A percentile compares a stretch with the other conserved stretches of the same genome.
These are phyloP conservation scores for Plasmopara halstedii DNA, from an alignment of 352 stramenopile genomes.

Conservation along the genomic window DNA sequence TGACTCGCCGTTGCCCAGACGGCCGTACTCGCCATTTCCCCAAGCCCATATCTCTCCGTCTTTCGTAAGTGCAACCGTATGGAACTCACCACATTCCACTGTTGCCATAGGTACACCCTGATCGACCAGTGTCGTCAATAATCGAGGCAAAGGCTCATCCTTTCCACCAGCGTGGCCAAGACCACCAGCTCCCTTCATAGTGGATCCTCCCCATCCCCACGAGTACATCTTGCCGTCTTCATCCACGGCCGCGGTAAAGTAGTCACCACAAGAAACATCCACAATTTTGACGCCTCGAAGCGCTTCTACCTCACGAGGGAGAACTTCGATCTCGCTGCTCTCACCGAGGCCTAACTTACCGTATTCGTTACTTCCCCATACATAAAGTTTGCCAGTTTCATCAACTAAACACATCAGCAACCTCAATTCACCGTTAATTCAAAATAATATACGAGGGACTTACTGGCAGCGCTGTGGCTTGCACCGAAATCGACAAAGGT, in stretches of 20 bases:
- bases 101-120: slow-evolving; percentile 67
- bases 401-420: slow-evolving; percentile 40
- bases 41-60: slow-evolving; percentile 89
- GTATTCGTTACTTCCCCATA: slow-evolving; percentile 89
- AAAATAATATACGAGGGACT: slow-evolving; percentile 13
- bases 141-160: slow-evolving; percentile 59
- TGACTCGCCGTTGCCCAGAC: slow-evolving; percentile 85
- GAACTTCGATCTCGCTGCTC: slow-evolving; percentile 38
- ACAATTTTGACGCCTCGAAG: slow-evolving; percentile 69
- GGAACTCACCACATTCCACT: slow-evolving; percentile 81
- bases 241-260: slow-evolving; percentile 82
- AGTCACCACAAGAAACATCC: slow-evolving; percentile 79
- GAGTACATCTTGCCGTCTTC: slow-evolving; percentile 84
- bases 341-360: slow-evolving; percentile 65
- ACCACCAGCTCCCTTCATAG: slow-evolving; percentile 69
- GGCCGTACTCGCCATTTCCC: slow-evolving; percentile 89
- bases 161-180: slow-evolving; percentile 68
- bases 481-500: slow-evolving; percentile 66
- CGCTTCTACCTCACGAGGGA: slow-evolving; percentile 57
- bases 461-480: slow-evolving; percentile 76
- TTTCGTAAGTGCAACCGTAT: slow-evolving; percentile 83
- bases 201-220: slow-evolving; percentile 86
- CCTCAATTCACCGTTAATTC: too few species aligned
- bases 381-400: slow-evolving; percentile 55
- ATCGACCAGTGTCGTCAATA: slow-evolving; percentile 67